These are phyloP conservation scores for Solanum ossicruentum DNA, from an alignment of 257 asterid species.

Conservation along the genomic window DNA sequence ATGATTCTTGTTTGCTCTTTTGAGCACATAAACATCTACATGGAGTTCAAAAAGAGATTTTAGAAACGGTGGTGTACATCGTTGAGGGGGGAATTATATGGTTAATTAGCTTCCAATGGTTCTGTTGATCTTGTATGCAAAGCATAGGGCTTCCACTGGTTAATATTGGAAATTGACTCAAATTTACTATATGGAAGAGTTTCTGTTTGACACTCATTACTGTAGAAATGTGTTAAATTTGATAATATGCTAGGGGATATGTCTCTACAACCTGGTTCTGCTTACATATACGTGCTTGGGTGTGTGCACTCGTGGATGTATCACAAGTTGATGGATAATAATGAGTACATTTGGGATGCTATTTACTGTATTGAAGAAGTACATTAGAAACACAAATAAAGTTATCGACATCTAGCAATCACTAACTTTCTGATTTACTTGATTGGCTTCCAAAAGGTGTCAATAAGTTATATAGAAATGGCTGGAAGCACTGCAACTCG, in stretches of 20 bases:
- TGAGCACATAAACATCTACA: neutral
- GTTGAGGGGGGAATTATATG: neutral
- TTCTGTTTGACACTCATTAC: neutral
- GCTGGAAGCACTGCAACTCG: constrained; percentile 94
- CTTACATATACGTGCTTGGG: neutral
- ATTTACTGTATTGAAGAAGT: neutral
- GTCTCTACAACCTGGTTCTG: neutral
- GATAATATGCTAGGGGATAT: neutral
- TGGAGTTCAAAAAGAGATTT: neutral
- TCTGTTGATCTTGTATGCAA: neutral
- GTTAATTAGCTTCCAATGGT: neutral
- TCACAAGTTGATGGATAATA: neutral
- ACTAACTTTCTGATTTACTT: constrained; percentile 1
- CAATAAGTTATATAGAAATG: constrained; percentile 78
- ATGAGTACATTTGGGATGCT: neutral
- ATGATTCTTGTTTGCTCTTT: neutral
- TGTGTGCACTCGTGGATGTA: neutral
- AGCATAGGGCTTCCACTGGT: neutral
- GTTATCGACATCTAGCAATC: neutral
- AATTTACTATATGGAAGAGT: neutral
- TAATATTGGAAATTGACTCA: neutral
- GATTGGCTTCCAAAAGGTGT: constrained; percentile 37
- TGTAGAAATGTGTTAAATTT: neutral
- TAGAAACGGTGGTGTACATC: neutral
- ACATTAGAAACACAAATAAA: neutral